Conservation (phyloP, 176 grass and related monocot species). For the Dactylis glomerata region DNA sequence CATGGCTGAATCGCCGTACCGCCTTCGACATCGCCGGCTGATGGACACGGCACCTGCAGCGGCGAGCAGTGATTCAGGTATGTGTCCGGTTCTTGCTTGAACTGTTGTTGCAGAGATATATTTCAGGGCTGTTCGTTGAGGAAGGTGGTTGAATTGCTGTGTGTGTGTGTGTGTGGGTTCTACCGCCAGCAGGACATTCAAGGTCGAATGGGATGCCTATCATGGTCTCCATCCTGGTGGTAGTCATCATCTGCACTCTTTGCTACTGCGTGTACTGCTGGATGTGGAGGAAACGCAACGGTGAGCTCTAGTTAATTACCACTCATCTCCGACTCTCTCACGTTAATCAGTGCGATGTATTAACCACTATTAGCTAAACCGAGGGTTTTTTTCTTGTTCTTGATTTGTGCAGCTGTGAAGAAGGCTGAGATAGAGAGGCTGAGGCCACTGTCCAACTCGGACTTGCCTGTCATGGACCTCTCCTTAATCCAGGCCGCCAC, state of each 20-base stretch:
- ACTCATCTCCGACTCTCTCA: background rate
- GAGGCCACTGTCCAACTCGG: constrained; percentile 66
- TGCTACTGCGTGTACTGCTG: constrained; percentile 90
- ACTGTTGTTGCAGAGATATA: background rate
- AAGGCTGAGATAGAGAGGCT: constrained; percentile 63
- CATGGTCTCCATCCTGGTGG: constrained; percentile 71
- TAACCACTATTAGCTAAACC: background rate
- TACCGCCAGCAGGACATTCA: constrained; percentile 36
- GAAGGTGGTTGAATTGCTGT: background rate
- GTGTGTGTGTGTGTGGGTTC: background rate
- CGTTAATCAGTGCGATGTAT: background rate
- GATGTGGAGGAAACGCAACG: constrained; percentile 96
- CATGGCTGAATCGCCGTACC: constrained; percentile 14
- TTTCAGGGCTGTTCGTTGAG: background rate
- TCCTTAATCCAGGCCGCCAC: constrained; percentile 61
- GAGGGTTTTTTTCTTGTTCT: background rate
- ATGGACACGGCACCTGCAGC: constrained; percentile 18
- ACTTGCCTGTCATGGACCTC: constrained; percentile 75
- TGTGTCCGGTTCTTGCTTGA: background rate
- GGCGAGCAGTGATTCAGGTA: constrained; percentile 4
- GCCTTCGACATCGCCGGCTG: constrained; percentile 36
- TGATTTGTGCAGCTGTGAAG: constrained; percentile 55
- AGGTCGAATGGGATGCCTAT: constrained; percentile 50
- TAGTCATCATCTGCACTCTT: constrained; percentile 56
- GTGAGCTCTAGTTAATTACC: constrained; percentile 22